These are phyloP conservation scores for Saraca asoca DNA, from an alignment of 331 rosid genomes.

Conservation along the genomic window DNA sequence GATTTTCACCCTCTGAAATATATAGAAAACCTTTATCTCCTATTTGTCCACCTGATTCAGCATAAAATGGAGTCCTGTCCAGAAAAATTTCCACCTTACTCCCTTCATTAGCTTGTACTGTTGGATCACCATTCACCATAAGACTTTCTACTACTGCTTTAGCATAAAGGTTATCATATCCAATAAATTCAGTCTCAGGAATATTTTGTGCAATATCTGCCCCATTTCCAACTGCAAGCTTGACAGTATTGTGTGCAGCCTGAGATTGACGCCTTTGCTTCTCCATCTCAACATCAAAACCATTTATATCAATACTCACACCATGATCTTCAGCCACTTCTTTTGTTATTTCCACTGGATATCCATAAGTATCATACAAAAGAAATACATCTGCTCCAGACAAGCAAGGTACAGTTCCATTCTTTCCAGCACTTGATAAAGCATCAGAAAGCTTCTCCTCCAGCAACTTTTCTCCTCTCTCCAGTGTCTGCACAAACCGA, in stretches of 20 bases:
- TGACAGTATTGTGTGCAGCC: constrained; percentile 86
- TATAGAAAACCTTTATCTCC: constrained; percentile 84
- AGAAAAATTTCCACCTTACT: constrained; percentile 77
- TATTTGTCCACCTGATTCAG: constrained; percentile 97
- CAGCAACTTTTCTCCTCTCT: constrained; percentile 86
- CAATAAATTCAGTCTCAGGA: constrained; percentile 85
- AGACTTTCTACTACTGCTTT: constrained; percentile 79
- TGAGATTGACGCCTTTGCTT: constrained; percentile 95
- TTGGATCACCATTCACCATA: constrained; percentile 76
- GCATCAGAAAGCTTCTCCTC: constrained; percentile 76
- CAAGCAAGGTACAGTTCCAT: constrained; percentile 65
- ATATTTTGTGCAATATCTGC: constrained; percentile 59
- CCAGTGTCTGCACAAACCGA: constrained; percentile 89
- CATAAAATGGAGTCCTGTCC: constrained; percentile 89
- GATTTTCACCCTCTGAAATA: constrained; percentile 59
- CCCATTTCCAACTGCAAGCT: constrained; percentile 68
- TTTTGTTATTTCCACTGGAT: constrained; percentile 83
- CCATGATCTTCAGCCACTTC: constrained; percentile 95
- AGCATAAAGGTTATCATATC: constrained; percentile 73
- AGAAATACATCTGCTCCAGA: constrained; percentile 87
- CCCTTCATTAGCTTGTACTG: constrained; percentile 68
- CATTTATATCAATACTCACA: constrained; percentile 68
- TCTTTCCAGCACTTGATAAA: constrained; percentile 55
- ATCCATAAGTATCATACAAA: constrained; percentile 89
- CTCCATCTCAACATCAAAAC: constrained; percentile 92